phyloP scores from a whole-genome alignment of 148 eudicot species.

The Rhododendron williamsianum region DNA sequence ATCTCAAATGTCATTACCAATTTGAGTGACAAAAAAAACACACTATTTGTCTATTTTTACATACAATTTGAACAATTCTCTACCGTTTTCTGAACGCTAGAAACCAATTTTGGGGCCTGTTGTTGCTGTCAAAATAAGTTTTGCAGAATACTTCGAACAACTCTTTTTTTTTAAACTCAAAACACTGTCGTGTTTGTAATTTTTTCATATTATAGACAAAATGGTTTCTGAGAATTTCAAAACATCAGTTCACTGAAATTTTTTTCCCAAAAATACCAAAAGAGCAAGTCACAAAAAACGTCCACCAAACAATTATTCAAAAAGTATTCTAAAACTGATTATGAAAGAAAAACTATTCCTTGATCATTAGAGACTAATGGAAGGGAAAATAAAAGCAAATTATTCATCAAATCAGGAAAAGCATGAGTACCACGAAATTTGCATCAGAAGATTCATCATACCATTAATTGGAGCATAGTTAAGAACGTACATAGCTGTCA shows the following conservation, averaged over 20 bases:
- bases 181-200: not conserved
- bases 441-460: not conserved
- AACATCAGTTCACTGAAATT: not conserved
- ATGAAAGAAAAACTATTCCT: too few species aligned
- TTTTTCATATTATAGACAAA: not conserved
- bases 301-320: not conserved
- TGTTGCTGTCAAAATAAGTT: not conserved
- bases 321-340: not conserved
- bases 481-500: not conserved
- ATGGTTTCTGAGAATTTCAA: not conserved
- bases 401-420: not conserved
- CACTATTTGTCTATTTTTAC: not conserved
- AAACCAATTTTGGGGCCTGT: too few species aligned
- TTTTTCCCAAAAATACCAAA: not conserved
- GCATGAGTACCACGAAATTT: not conserved
- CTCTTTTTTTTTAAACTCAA: not conserved
- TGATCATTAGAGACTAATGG: not conserved
- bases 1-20: not conserved
- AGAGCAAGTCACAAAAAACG: not conserved
- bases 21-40: not conserved
- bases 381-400: not conserved
- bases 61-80: too few species aligned
- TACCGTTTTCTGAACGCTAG: too few species aligned
- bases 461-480: not conserved
- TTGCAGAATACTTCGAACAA: not conserved